Conservation (phyloP, 768 basidiomycete genomes). For the Boletus reticulatus region DNA sequence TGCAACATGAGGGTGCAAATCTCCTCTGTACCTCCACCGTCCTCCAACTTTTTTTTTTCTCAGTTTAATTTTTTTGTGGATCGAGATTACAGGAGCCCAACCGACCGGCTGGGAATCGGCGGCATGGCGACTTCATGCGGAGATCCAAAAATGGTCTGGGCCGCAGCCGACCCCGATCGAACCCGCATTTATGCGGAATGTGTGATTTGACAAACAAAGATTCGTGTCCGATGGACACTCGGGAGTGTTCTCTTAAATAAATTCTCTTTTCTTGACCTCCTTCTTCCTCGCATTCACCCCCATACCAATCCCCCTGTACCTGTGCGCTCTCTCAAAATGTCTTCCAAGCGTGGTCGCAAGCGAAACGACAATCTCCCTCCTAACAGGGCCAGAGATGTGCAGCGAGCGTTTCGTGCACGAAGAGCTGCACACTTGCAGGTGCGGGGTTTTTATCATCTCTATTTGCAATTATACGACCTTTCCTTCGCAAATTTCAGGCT, state of each 20-base stretch:
- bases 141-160: constrained; percentile 35
- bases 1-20: background rate
- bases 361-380: constrained; percentile 64
- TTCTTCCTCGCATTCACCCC: constrained; percentile 32
- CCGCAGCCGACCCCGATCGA: constrained; percentile 38
- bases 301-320: constrained; percentile 16
- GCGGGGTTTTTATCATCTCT: constrained; percentile 32
- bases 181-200: constrained; percentile 34
- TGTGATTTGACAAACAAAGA: constrained; percentile 36
- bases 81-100: constrained; percentile 24
- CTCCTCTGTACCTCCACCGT: background rate
- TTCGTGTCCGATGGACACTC: constrained; percentile 33
- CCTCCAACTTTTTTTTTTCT: background rate
- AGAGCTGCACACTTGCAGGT: constrained; percentile 87
- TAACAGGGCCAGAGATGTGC: constrained; percentile 79
- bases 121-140: constrained; percentile 31
- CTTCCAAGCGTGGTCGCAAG: constrained; percentile 85
- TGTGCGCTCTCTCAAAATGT: constrained; percentile 45
- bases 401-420: constrained; percentile 85
- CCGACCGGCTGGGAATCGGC: constrained; percentile 20
- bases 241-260: constrained; percentile 39
- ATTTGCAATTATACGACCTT: constrained; percentile 40
- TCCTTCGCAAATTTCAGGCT: constrained; percentile 48
- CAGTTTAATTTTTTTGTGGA: constrained; percentile 1
- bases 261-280: constrained; percentile 31